Evolutionary conservation across 2,329 filamentous ascomycete species (phyloP).

Genomic region (Penicillium sp.): DNA sequence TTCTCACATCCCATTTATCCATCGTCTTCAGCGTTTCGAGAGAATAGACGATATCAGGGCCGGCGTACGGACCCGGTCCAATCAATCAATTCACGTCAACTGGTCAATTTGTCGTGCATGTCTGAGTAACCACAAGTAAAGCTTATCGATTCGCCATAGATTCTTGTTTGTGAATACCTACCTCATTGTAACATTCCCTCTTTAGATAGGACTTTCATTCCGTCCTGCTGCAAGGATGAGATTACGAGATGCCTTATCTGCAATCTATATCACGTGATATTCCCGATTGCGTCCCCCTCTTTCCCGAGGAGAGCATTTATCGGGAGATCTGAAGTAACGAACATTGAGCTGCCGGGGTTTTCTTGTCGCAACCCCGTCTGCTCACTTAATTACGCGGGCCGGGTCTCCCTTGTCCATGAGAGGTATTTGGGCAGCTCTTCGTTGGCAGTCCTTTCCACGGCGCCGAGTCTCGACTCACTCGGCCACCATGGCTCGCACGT

Average conservation of each 20-base stretch:
- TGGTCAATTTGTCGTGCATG: background rate
- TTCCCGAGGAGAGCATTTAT: constrained; percentile 23
- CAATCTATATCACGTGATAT: constrained; percentile 21
- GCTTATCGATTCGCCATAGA: no score
- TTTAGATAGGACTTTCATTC: background rate
- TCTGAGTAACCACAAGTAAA: background rate
- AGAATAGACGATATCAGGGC: constrained; percentile 8
- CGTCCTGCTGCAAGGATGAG: background rate
- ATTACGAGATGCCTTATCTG: background rate
- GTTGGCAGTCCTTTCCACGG: constrained; percentile 16
- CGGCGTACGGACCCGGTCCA: no score
- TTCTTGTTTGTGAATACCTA: no score
- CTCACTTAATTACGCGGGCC: constrained; percentile 13
- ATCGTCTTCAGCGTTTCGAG: constrained; percentile 2
- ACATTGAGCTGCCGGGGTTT: constrained; percentile 18
- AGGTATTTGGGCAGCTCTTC: constrained; percentile 22
- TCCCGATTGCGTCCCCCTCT: constrained; percentile 12
- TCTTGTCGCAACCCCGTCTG: constrained; percentile 14
- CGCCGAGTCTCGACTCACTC: constrained; percentile 32
- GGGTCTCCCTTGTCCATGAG: constrained; percentile 29
- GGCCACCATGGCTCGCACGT: constrained; percentile 39
- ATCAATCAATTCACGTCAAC: background rate
- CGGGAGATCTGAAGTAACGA: constrained; percentile 13
- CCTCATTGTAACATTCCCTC: background rate
- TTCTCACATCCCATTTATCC: background rate